Conservation (phyloP, 2,329 filamentous ascomycete genomes). For the Fusarium stilboides region DNA sequence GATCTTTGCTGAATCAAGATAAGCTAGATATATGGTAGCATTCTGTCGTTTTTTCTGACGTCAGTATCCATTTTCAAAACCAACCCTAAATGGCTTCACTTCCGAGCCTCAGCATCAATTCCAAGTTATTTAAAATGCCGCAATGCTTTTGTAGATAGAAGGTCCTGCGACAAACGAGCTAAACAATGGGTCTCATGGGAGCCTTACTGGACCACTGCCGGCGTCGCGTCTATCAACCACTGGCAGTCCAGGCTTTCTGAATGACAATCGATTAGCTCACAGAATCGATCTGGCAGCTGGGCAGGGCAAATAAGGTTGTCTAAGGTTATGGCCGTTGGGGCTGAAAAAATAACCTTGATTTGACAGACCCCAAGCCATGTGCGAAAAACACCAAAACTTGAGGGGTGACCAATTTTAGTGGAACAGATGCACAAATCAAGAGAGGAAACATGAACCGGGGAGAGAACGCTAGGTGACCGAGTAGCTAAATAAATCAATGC, state of each 20-base stretch:
- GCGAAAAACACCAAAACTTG: slow-evolving; percentile 15
- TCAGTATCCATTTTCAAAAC: slow-evolving; percentile 12
- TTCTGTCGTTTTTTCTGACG: slow-evolving; percentile 19
- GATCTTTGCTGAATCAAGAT: slow-evolving; percentile 16
- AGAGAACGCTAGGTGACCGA: background rate
- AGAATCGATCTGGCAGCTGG: slow-evolving; percentile 31
- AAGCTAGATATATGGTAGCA: background rate
- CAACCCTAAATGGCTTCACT: background rate
- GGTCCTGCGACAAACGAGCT: background rate
- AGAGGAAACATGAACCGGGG: slow-evolving; percentile 8
- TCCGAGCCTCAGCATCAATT: background rate
- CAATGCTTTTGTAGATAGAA: background rate
- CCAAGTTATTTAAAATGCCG: background rate
- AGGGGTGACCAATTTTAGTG: slow-evolving; percentile 7
- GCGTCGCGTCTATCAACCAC: background rate
- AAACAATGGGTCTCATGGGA: background rate
- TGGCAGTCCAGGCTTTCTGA: slow-evolving; percentile 11
- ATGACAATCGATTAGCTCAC: slow-evolving; percentile 33
- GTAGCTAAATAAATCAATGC: background rate
- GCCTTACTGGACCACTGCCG: background rate
- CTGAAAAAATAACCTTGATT: slow-evolving; percentile 39
- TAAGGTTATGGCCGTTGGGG: slow-evolving; percentile 29
- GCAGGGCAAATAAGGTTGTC: slow-evolving; percentile 29
- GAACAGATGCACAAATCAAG: slow-evolving; percentile 20
- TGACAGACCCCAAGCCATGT: slow-evolving; percentile 35